Evolutionary conservation across 139 green algal genomes (phyloP), one percentile per base, ranked within the genome.

Genomic region (Tetratostichococcus sp.): DNA sequence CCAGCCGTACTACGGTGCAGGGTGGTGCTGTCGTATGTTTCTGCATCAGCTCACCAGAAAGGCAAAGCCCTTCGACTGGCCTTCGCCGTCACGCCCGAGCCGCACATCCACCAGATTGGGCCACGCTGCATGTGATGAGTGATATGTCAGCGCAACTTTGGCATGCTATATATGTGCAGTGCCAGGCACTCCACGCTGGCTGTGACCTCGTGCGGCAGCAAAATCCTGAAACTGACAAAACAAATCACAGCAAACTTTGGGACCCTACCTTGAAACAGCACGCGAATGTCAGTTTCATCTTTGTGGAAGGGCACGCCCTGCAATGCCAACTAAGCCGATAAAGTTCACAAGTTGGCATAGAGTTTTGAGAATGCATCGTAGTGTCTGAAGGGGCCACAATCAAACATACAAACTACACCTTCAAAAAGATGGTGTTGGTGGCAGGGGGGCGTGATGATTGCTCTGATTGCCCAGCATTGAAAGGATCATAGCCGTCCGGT

Each of bases 81-180:
- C 72, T 4, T 30, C 26, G 30, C 69, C 35, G 43, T 89, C 78
- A 0, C 78, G 74, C 1, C 82, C 69, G 28, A 93, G 70, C 26
- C 83, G 77, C 1, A 93, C 72, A 8, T 75, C 62, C 30, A 65
- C n/a, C 26, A 93, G 16, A 23, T 85, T 84, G 17, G 82, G 79
- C 35, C 77, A 89, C 1, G 6, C 81, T 86, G 77, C 67, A 59
- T 19, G 17, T 22, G 17, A 33, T n/a, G 17, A 62, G 17, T 30
- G 14, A 66, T n/a, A 66, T n/a, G 4, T 66, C 14, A 66, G 8
- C 25, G 6, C 8, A n/a, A 28, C 58, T 30, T 25, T n/a, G n/a
- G n/a, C 11, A 66, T 30, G 19, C 58, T 31, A 19, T 11, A 66
- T 4, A 66, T 30, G 8, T 30, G 25, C 58, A 66, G 19, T 31